Base-by-base conservation (phyloP, 179 eudicot species). In the Patellifolia procumbens region DNA sequence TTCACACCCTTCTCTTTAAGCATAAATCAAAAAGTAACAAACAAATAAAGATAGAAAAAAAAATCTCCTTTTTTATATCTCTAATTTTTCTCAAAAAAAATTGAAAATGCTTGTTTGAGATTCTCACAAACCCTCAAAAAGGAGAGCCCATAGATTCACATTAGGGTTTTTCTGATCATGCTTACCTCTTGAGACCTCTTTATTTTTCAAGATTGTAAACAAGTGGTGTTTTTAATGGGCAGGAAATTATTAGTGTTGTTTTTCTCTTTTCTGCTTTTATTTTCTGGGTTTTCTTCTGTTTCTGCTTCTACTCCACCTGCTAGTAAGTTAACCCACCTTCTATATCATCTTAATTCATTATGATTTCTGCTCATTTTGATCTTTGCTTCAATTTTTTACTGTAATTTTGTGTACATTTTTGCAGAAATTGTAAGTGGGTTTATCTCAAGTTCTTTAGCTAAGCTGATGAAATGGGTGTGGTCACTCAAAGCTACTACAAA, bases 341-440 rank as follows among this genome's bases (percentile, higher is more conserved):
- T 2, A 17, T 22, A 55, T 28, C 6, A 17, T 46, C 15, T 11
- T 9, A 26, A 11, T 39, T 24, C 75, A 34, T 66, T 37, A 35
- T 58, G 60, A 73, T 46, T 20, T 62, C 45, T 19, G 7, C 48
- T 48, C 72, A 76, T 39, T 68, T 7, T 4, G 8, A 39, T 5
- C 24, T 52, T 61, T 42, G 68, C 75, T 73, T 43, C 75, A 29
- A 60, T 49, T 48, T 39, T 48, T 53, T 22, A 10, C 28, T 15
- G 20, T 74, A 24, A 73, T 67, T 37, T 31, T 45, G 56, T 62
- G 35, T 72, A 34, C 68, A 24, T 63, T 79, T 49, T 76, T 77
- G 89, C 91, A 95, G 99, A 86, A 81, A 82, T 92, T 85, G 94
- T 92, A 16, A 83, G 83, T 88, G 98, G 94, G 83, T 81, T 90